Base-by-base conservation (phyloP, 352 stramenopile species). In the Phytopythium vexans region DNA sequence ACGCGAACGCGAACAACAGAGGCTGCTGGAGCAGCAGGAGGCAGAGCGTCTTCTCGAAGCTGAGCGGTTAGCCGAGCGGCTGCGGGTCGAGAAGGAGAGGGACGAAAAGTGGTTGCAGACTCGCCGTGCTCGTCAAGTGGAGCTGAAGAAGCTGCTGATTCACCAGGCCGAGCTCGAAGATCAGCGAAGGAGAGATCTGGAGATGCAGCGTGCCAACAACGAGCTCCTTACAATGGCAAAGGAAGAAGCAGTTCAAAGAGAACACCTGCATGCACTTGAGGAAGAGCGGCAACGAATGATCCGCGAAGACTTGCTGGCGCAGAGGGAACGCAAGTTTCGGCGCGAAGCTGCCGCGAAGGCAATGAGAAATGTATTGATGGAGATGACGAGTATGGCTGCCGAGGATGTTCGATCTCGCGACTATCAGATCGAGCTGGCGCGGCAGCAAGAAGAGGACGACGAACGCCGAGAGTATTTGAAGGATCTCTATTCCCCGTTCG, bases 101-200 rank as follows among this genome's bases (percentile, higher is more conserved):
- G 77, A 87, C 15, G 81, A 91, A 46, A 82, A 76, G 60, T 69
- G 62, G 0, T 55, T 82, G 21, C 73, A 88, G 48, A 61, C 77
- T 51, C 60, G 72, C 32, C 59, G 76, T 27, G 39, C 82, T 10
- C 74, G 68, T 36, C 76, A 84, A 60, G 49, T 64, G 15, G 76
- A 88, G 41, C 58, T 89, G 16, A 79, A 68, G 51, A 84, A 81
- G 43, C 72, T 90, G 2, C 52, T 90, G 1, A 55, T 57, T 2
- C 44, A 80, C 37, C 80, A 91, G 64, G 64, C 67, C 0, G 72
- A 89, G 32, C 51, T 91, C 4, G 74, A 90, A 39, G 52, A 64
- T 10, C 53, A 70, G 33, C 69, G 77, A 27, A 27, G 21, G n/a
- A 79, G 67, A 49, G 82, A 81, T 41, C 72, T 90, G 2, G 49